A percentile compares a stretch with the other conserved stretches of the same genome.
Evolutionary conservation across 306 rosid genomes (phyloP).

Genomic region (Cicer chorassanicum): DNA sequence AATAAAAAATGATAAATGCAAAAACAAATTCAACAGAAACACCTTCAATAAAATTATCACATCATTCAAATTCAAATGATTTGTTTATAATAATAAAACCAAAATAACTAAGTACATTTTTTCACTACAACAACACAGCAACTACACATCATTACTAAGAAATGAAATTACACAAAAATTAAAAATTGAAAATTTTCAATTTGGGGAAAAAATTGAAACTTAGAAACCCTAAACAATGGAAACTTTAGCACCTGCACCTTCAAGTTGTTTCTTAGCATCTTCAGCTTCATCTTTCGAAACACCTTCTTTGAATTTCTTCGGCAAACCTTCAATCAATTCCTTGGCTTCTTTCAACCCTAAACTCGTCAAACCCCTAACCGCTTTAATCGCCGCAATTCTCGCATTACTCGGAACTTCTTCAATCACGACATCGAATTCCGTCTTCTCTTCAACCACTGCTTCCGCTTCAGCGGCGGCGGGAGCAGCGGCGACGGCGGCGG

Average conservation of each 20-base stretch:
- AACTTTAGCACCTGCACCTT: slow-evolving; percentile 91
- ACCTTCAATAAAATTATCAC: neutral
- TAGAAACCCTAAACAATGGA: slow-evolving; percentile 55
- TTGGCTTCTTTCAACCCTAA: slow-evolving; percentile 93
- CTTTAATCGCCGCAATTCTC: slow-evolving; percentile 82
- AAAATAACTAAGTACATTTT: neutral
- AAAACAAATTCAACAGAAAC: neutral
- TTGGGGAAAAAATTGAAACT: neutral
- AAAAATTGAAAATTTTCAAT: neutral
- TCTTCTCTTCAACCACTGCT: slow-evolving; percentile 73
- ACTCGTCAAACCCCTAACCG: slow-evolving; percentile 82
- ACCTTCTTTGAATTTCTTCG: slow-evolving; percentile 91
- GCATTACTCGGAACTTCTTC: slow-evolving; percentile 86
- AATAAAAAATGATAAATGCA: neutral
- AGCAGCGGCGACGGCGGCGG: slow-evolving; percentile 58
- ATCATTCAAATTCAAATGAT: neutral
- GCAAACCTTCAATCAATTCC: slow-evolving; percentile 88
- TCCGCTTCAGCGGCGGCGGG: slow-evolving; percentile 44
- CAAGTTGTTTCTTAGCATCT: slow-evolving; percentile 91
- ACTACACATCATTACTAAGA: neutral
- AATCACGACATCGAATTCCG: slow-evolving; percentile 90
- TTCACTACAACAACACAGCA: neutral
- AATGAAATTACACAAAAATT: neutral
- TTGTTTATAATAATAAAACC: neutral
- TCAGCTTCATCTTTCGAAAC: slow-evolving; percentile 83